Conservation (phyloP, 75 land plant species). For the Cunninghamia lanceolata region DNA sequence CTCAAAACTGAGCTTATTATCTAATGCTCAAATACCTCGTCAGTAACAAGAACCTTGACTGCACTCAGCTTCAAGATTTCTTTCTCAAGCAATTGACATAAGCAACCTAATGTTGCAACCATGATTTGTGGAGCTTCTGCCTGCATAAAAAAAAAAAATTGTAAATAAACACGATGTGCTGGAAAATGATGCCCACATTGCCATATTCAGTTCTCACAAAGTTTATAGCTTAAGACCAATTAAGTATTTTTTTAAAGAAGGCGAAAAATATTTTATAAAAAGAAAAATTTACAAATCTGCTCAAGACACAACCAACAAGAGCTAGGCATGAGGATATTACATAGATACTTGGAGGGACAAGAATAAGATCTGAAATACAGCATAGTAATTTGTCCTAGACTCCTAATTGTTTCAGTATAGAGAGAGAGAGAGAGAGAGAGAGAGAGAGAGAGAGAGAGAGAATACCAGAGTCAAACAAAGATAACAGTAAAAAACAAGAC, state of each 20-base stretch:
- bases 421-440: no score
- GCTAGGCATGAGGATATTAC: background rate
- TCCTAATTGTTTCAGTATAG: no score
- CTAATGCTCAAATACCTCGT: conserved; percentile 61
- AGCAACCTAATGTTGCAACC: conserved; percentile 72
- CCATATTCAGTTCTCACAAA: background rate
- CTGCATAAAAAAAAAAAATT: conserved; percentile 24
- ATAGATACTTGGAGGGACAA: background rate
- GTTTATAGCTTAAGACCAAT: background rate
- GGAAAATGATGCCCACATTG: background rate
- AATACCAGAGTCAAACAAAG: no score
- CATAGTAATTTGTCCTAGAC: no score
- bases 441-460: no score
- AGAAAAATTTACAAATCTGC: no score
- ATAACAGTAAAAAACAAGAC: no score
- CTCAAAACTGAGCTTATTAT: background rate
- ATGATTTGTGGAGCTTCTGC: conserved; percentile 90
- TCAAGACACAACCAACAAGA: background rate
- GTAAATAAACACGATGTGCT: background rate
- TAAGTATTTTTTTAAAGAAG: no score
- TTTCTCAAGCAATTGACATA: conserved; percentile 82
- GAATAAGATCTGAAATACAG: no score
- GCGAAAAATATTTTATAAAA: no score
- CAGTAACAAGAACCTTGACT: conserved; percentile 68
- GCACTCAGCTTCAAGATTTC: conserved; percentile 60